These are phyloP conservation scores for Aspergillus japonicus DNA, from an alignment of 2,329 filamentous ascomycete species.

Conservation along the genomic window DNA sequence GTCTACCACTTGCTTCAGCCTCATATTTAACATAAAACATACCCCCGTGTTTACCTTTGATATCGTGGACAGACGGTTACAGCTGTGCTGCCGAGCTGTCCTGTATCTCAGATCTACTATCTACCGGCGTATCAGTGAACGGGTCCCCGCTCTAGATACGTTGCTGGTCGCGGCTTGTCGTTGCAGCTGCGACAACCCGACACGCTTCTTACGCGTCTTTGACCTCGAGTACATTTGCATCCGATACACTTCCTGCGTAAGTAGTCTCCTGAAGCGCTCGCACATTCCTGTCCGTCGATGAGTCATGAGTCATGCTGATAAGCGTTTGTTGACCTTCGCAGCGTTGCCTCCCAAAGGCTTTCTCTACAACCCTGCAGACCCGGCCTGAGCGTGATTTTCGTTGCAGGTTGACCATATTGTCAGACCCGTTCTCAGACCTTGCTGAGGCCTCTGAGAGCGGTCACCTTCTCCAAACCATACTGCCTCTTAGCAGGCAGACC, in stretches of 20 bases:
- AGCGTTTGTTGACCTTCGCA: slow-evolving; percentile 6
- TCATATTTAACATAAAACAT: background rate
- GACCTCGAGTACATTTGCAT: background rate
- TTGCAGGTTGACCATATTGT: slow-evolving; percentile 8
- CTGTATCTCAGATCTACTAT: slow-evolving; percentile 21
- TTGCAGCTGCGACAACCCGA: background rate
- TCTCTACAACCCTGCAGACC: background rate
- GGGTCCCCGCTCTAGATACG: slow-evolving; percentile 29
- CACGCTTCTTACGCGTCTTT: background rate
- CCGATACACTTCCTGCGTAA: background rate
- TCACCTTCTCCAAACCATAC: slow-evolving; percentile 12
- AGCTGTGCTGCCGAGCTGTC: slow-evolving; percentile 28
- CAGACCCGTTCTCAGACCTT: slow-evolving; percentile 36
- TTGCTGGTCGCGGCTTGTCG: slow-evolving; percentile 8
- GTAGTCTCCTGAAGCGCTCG: background rate
- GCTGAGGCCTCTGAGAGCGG: slow-evolving; percentile 33
- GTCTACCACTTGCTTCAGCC: background rate
- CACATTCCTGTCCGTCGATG: background rate
- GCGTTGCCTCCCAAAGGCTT: slow-evolving; percentile 2
- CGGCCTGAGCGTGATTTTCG: slow-evolving; percentile 2
- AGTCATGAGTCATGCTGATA: slow-evolving; percentile 23
- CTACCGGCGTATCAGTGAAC: slow-evolving; percentile 28
- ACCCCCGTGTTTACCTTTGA: background rate
- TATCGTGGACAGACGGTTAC: slow-evolving; percentile 15
- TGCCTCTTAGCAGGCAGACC: slow-evolving; percentile 32